Evolutionary conservation across 2,329 filamentous ascomycete genomes (phyloP).

Genomic region (Colletotrichum musicola): DNA sequence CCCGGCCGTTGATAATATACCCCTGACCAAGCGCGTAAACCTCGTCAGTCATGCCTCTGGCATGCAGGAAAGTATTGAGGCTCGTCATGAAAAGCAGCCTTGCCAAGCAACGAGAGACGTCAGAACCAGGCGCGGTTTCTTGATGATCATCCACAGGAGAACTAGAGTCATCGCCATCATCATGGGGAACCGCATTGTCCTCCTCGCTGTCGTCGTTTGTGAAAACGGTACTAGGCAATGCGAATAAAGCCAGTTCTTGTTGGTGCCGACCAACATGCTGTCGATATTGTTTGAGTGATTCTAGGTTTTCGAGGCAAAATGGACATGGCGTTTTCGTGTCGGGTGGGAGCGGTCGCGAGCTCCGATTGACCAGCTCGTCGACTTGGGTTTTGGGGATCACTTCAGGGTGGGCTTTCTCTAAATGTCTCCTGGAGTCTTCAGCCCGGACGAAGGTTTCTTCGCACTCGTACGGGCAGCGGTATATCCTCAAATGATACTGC

Average conservation of each 20-base stretch:
- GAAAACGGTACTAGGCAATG: background rate
- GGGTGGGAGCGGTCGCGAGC: fast-evolving
- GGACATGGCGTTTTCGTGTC: fast-evolving
- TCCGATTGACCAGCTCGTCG: background rate
- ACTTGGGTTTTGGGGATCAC: background rate
- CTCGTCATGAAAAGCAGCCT: too few relatives aligned
- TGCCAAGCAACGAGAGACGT: too few relatives aligned
- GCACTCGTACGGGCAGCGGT: background rate
- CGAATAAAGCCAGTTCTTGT: background rate
- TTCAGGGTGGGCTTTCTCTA: too few relatives aligned
- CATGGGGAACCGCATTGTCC: too few relatives aligned
- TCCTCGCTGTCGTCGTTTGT: background rate
- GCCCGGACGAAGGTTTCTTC: fast-evolving
- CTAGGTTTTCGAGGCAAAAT: fast-evolving
- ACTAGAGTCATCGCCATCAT: background rate
- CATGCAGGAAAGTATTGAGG: too few relatives aligned
- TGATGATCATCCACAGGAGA: background rate
- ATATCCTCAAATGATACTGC: slow-evolving; percentile 40
- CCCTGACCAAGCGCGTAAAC: too few relatives aligned
- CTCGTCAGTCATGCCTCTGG: too few relatives aligned
- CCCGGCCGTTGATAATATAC: too few relatives aligned
- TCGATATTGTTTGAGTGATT: background rate
- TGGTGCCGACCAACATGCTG: background rate
- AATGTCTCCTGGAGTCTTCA: fast-evolving
- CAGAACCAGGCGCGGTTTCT: too few relatives aligned